Percentiles rank a stretch among this genome's conserved stretches.
phyloP scores from a whole-genome alignment of 2,329 filamentous ascomycete species.

The Fusarium vanettenii region DNA sequence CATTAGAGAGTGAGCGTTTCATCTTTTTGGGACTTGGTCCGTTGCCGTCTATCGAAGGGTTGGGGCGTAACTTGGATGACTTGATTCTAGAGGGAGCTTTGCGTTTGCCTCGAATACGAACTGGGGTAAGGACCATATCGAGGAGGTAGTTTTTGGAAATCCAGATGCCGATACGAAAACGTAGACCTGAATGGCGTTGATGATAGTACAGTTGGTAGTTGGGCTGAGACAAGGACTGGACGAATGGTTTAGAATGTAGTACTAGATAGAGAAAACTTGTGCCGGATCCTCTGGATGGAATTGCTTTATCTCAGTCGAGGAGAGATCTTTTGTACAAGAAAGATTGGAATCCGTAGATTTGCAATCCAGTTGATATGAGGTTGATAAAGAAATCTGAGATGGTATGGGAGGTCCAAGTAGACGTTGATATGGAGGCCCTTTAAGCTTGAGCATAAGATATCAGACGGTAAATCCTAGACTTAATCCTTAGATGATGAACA shows the following conservation, averaged over 20 bases:
- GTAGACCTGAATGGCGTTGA: not conserved
- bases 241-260: not conserved
- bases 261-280: not conserved
- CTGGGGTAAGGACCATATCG: slow-evolving; percentile 61
- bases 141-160: not conserved
- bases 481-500: not conserved
- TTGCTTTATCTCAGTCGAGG: not conserved
- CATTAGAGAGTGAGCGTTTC: slow-evolving; percentile 45
- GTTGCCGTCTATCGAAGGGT: not conserved
- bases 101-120: slow-evolving; percentile 62
- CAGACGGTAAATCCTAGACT: not conserved
- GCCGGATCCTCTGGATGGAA: not conserved
- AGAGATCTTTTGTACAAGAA: not conserved
- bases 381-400: not conserved
- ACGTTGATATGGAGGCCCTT: not conserved
- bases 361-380: not conserved
- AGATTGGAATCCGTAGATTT: not conserved
- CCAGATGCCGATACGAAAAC: not conserved
- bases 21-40: slow-evolving; percentile 37
- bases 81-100: slow-evolving; percentile 49
- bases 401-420: slow-evolving; percentile 4
- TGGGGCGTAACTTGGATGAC: slow-evolving; percentile 10
- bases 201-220: not conserved
- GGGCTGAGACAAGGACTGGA: not conserved
- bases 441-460: not conserved